Conservation (phyloP, 129 eudicot species). For the Ambrosia artemisiifolia region DNA sequence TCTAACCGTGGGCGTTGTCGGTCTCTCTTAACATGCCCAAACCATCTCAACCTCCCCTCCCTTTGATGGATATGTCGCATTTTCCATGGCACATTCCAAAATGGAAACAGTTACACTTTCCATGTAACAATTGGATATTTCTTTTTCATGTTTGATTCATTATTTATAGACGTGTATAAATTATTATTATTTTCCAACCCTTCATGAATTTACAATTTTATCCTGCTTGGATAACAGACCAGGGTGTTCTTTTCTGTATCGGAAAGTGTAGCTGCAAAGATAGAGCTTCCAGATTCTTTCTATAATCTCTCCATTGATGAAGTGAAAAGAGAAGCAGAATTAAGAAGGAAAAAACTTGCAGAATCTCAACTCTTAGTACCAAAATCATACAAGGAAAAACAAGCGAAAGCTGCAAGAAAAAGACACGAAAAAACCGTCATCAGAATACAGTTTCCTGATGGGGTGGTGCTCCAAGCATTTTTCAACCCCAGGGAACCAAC, state of each 20-base stretch:
- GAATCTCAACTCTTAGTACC: slow-evolving; percentile 87
- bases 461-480: slow-evolving; percentile 89
- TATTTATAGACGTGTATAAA: not conserved
- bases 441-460: slow-evolving; percentile 89
- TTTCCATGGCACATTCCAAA: not conserved
- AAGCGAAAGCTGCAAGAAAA: slow-evolving; percentile 78
- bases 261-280: slow-evolving; percentile 85
- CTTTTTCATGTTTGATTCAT: not conserved
- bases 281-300: slow-evolving; percentile 86
- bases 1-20: too few relatives aligned
- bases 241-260: slow-evolving; percentile 85
- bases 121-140: not conserved
- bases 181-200: not conserved
- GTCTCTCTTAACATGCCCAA: too few relatives aligned
- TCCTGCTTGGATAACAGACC: slow-evolving; percentile 36
- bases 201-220: not conserved
- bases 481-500: slow-evolving; percentile 78
- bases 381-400: slow-evolving; percentile 82
- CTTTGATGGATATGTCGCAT: too few relatives aligned
- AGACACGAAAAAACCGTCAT: slow-evolving; percentile 63
- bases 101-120: not conserved
- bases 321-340: slow-evolving; percentile 77
- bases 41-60: too few relatives aligned
- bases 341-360: slow-evolving; percentile 68
- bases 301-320: slow-evolving; percentile 70